phyloP scores from a whole-genome alignment of 495 filamentous ascomycete genomes.

The Penicillium robsamsonii region DNA sequence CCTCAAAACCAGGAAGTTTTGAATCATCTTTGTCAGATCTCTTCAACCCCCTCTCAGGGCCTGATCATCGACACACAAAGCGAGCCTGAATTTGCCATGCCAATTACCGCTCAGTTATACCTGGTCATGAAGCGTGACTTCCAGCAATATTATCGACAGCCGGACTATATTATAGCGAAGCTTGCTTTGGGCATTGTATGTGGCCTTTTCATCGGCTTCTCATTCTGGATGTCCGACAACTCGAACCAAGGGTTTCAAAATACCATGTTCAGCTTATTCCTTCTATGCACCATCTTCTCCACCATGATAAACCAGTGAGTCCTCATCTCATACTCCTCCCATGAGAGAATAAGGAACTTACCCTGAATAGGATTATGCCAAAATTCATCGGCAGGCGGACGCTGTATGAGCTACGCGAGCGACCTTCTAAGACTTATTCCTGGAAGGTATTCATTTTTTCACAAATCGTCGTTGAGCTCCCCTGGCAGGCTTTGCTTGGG shows the following conservation, averaged over 20 bases:
- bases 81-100: constrained; percentile 54
- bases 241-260: constrained; percentile 16
- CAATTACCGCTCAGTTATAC: constrained; percentile 20
- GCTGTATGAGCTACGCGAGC: constrained; percentile 7
- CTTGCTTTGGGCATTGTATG: not conserved
- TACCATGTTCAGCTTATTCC: constrained; percentile 15
- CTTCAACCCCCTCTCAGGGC: too few species aligned
- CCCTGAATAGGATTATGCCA: constrained; percentile 7
- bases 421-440: constrained; percentile 63
- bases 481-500: constrained; percentile 59
- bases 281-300: constrained; percentile 10
- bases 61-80: too few species aligned
- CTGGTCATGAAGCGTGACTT: not conserved
- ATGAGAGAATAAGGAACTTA: too few species aligned
- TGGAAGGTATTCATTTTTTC: constrained; percentile 60
- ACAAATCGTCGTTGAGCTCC: constrained; percentile 61
- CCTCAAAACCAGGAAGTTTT: constrained; percentile 59
- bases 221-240: constrained; percentile 19
- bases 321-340: too few species aligned
- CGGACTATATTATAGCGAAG: constrained; percentile 1
- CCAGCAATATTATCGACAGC: constrained; percentile 5
- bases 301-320: constrained; percentile 9
- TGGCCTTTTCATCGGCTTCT: constrained; percentile 21
- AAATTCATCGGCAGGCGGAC: constrained; percentile 10
- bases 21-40: too few species aligned